Evolutionary conservation across 2,329 filamentous ascomycete species (phyloP).

Genomic region (Bipolaris victoriae): DNA sequence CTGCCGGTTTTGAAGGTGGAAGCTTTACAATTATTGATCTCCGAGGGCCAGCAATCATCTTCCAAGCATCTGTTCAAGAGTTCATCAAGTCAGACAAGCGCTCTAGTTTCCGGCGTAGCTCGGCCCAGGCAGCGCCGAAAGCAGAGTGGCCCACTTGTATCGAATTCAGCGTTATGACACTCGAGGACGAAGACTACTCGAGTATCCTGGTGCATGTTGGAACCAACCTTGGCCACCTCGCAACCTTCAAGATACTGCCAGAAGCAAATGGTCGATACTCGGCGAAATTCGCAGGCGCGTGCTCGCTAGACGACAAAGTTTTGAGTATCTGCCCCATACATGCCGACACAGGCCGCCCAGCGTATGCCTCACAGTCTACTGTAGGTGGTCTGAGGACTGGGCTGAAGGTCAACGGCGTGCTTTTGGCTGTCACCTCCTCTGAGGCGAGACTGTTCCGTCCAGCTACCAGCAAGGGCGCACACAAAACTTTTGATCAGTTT

Average conservation of each 20-base stretch:
- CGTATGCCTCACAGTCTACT: slow-evolving; percentile 73
- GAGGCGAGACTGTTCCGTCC: slow-evolving; percentile 90
- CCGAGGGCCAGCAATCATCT: slow-evolving; percentile 84
- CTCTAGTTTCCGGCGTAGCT: slow-evolving; percentile 69
- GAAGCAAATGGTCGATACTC: slow-evolving; percentile 71
- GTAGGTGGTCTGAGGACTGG: slow-evolving; percentile 81
- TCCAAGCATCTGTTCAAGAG: slow-evolving; percentile 73
- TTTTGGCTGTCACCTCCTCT: slow-evolving; percentile 75
- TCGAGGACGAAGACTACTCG: slow-evolving; percentile 93
- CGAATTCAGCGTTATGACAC: slow-evolving; percentile 87
- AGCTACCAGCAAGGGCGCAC: slow-evolving; percentile 83
- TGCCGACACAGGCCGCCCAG: slow-evolving; percentile 75
- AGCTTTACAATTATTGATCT: slow-evolving; percentile 83
- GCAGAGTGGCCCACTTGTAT: slow-evolving; percentile 79
- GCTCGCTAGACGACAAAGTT: slow-evolving; percentile 69
- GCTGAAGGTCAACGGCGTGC: slow-evolving; percentile 73
- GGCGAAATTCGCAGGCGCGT: slow-evolving; percentile 72
- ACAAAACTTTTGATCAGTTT: slow-evolving; percentile 83
- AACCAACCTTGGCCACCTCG: slow-evolving; percentile 80
- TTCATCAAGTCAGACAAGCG: slow-evolving; percentile 79
- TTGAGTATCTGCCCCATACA: slow-evolving; percentile 81
- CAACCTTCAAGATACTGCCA: slow-evolving; percentile 90
- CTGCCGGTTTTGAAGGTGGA: slow-evolving; percentile 82
- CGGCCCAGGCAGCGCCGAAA: slow-evolving; percentile 53
- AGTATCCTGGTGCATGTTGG: slow-evolving; percentile 93